These are phyloP conservation scores for Penicillium pancosmium DNA, from an alignment of 495 filamentous ascomycete genomes.

Conservation along the genomic window DNA sequence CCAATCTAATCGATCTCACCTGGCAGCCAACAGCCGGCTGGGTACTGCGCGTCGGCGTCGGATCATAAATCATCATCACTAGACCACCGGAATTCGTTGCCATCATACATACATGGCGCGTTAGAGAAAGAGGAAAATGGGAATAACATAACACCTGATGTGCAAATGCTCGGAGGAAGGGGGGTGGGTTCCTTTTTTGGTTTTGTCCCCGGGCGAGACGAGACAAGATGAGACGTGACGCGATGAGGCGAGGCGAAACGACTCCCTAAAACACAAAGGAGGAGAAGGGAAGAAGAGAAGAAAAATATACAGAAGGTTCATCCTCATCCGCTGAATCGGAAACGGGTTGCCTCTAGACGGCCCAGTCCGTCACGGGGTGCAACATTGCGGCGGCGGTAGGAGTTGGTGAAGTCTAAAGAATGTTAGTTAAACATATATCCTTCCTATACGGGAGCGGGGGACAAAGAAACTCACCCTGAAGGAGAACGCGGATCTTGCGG, in stretches of 20 bases:
- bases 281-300: slow-evolving; percentile 4
- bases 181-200: slow-evolving; percentile 16
- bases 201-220: slow-evolving; percentile 13
- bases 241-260: not conserved
- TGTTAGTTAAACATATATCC: slow-evolving; percentile 9
- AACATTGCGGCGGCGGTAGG: slow-evolving; percentile 89
- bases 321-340: slow-evolving; percentile 72
- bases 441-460: not conserved
- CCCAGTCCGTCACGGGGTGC: slow-evolving; percentile 91
- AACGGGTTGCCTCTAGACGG: slow-evolving; percentile 78
- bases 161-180: slow-evolving; percentile 28
- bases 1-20: not conserved
- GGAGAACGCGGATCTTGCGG: slow-evolving; percentile 77
- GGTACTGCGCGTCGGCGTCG: slow-evolving; percentile 7
- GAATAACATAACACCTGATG: slow-evolving; percentile 16
- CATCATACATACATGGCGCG: slow-evolving; percentile 27
- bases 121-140: slow-evolving; percentile 17
- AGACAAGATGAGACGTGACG: not conserved
- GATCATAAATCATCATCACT: slow-evolving; percentile 33
- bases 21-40: no score
- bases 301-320: slow-evolving; percentile 21
- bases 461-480: slow-evolving; percentile 61
- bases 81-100: slow-evolving; percentile 24
- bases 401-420: slow-evolving; percentile 81
- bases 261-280: slow-evolving; percentile 3